Base-by-base conservation (phyloP, 2,329 filamentous ascomycete genomes). In the Aspergillus latus region DNA sequence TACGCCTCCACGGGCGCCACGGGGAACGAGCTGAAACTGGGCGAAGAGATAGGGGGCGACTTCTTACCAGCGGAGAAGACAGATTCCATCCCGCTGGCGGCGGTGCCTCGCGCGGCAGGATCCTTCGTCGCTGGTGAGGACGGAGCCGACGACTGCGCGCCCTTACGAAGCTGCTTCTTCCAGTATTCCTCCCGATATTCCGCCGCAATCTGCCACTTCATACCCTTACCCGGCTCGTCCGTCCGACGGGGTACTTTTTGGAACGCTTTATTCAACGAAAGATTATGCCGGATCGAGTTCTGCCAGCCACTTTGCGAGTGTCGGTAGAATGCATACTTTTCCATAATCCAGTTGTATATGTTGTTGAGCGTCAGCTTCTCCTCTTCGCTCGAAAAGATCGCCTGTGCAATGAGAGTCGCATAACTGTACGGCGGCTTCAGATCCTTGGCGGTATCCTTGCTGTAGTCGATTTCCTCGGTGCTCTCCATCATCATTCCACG, bases 381-480 rank as follows among this genome's bases (percentile, higher is more conserved):
- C 58, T 96, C 92, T 1, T 85, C 80, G 2, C 88, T 92, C 36
- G 89, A 89, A 63, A 97, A 82, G 61, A 99, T 97, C 1, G 94
- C 94, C 75, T 97, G 94, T 0, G 92, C 94, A 62, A 99, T 99
- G 80, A 99, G 86, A 70, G 96, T 91, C 2, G 94, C 92, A 74
- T 99, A 99, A 72, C 93, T 97, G 73, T 90, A 96, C 45, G 92
- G 90, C 1, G 94, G 95, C 73, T 99, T 99, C 68, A 97, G 85
- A 62, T 97, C 91, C 70, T 89, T 89, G 63, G 92, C 90, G 30
- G 87, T 84, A 63, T 97, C 92, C 34, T 87, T 81, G 68, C 90
- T 92, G 64, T 80, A 80, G 58, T 80, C 78, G 51, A 80, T 80
- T 57, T 80, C 77, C 59, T 80, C 78, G 1, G 77, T 80, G 50